These are phyloP conservation scores for Mycocentrospora acerina DNA, from an alignment of 2,329 filamentous ascomycete species.

Conservation along the genomic window DNA sequence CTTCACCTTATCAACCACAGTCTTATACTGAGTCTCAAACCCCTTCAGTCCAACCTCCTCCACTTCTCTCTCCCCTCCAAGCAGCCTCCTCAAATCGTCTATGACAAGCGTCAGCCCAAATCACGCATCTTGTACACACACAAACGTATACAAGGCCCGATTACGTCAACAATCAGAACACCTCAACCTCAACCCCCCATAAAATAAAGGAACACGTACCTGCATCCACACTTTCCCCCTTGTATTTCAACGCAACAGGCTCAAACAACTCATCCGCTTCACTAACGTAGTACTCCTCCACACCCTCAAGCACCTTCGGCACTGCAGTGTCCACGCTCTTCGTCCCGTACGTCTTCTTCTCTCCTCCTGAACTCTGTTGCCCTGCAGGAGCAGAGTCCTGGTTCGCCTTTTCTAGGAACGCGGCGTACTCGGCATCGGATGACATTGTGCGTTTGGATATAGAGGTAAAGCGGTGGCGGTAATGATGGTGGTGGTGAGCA, in stretches of 20 bases:
- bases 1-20: slow-evolving; percentile 68
- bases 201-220: too few relatives aligned
- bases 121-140: not conserved
- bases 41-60: slow-evolving; percentile 66
- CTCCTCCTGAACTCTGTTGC: slow-evolving; percentile 24
- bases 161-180: too few relatives aligned
- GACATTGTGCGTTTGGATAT: slow-evolving; percentile 55
- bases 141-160: not conserved
- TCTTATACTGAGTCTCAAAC: slow-evolving; percentile 74
- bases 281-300: slow-evolving; percentile 69
- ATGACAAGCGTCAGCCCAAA: slow-evolving; percentile 12
- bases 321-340: slow-evolving; percentile 55
- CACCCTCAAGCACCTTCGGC: slow-evolving; percentile 49
- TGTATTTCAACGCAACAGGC: slow-evolving; percentile 68
- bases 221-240: slow-evolving; percentile 58
- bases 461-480: slow-evolving; percentile 1
- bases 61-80: slow-evolving; percentile 61
- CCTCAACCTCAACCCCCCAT: too few relatives aligned
- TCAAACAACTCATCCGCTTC: slow-evolving; percentile 87
- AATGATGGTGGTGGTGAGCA: not conserved
- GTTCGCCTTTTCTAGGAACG: slow-evolving; percentile 87
- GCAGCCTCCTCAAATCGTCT: slow-evolving; percentile 71
- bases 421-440: slow-evolving; percentile 78
- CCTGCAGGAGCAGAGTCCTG: slow-evolving; percentile 53
- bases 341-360: slow-evolving; percentile 31